Evolutionary conservation across 148 eudicot species (phyloP).

Genomic region (Agrostemma githago): DNA sequence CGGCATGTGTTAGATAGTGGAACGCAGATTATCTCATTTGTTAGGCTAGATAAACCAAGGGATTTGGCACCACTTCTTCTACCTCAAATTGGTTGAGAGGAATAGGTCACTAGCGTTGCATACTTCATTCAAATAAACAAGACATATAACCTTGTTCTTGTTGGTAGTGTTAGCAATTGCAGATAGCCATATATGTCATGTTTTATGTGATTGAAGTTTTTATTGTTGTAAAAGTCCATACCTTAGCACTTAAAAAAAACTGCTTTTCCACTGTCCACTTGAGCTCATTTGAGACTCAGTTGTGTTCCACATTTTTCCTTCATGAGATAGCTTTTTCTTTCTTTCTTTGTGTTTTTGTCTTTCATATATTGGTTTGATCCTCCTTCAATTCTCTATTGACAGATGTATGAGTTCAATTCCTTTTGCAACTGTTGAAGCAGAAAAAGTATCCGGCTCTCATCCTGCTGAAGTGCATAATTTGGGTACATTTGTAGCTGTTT

Average conservation of each 20-base stretch:
- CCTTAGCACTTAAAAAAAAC: not conserved
- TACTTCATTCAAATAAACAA: not conserved
- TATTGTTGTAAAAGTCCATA: not conserved
- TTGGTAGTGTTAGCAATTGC: not conserved
- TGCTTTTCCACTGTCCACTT: not conserved
- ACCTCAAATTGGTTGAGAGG: too few species aligned
- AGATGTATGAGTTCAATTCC: slow-evolving; percentile 58
- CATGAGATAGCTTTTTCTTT: not conserved
- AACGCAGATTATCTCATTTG: too few species aligned
- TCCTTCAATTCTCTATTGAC: slow-evolving; percentile 21
- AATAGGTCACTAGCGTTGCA: too few species aligned
- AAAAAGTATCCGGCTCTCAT: slow-evolving; percentile 70
- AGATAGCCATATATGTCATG: not conserved
- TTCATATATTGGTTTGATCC: not conserved
- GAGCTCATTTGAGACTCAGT: not conserved
- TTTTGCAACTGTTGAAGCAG: slow-evolving; percentile 77
- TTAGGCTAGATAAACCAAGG: too few species aligned
- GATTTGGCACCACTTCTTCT: too few species aligned
- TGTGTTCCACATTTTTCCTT: not conserved
- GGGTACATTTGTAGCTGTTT: slow-evolving; percentile 41
- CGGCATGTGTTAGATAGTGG: not conserved
- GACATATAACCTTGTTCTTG: not conserved
- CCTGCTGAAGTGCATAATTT: slow-evolving; percentile 92
- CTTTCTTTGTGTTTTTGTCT: not conserved
- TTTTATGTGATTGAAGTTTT: not conserved